Evolutionary conservation across 768 basidiomycete species (phyloP), one percentile per base, ranked within the genome.

Genomic region (Lactarius quietus): DNA sequence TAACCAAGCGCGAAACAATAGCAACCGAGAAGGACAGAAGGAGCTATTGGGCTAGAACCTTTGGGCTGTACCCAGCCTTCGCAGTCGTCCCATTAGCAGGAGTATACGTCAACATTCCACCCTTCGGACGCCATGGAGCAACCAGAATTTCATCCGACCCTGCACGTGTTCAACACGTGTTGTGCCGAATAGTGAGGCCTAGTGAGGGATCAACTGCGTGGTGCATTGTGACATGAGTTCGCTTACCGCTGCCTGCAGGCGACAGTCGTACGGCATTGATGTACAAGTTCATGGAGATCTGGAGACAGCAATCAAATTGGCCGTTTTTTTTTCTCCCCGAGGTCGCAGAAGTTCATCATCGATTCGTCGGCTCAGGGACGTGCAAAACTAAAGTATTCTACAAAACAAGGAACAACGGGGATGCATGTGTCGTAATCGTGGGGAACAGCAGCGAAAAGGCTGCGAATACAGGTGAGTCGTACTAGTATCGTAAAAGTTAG

Each of bases 81-180:
- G 48, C 26, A 28, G 23, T 26, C 45, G 45, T 26, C 14, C 23
- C 48, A 51, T 51, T 23, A 12, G 12, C 6, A 41, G 48, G 9
- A 26, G 6, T n/a, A n/a, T n/a, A n/a, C n/a, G n/a, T 14, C 18
- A 41, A 18, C 39, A 17, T 6, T 14, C 48, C n/a, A n/a, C n/a
- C 29, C 1, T 17, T 33, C 8, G 33, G 33, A 33, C 33, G 33
- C 3, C 33, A 33, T 33, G 8, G 14, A n/a, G 14, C 33, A 43
- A 45, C 39, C 26, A 18, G 15, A 20, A 31, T 38, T 23, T 61
- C 35, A 51, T 29, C 35, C 35, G 54, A 43, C n/a, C n/a, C 15
- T 17, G 10, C 39, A 33, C 18, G 26, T 61, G 55, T 52, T 61
- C 29, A 20, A 65, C 64, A 65, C 64, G 64, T 65, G 45, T 51